Evolutionary conservation across 768 basidiomycete species (phyloP).

Genomic region (Thelephora ganbajun): DNA sequence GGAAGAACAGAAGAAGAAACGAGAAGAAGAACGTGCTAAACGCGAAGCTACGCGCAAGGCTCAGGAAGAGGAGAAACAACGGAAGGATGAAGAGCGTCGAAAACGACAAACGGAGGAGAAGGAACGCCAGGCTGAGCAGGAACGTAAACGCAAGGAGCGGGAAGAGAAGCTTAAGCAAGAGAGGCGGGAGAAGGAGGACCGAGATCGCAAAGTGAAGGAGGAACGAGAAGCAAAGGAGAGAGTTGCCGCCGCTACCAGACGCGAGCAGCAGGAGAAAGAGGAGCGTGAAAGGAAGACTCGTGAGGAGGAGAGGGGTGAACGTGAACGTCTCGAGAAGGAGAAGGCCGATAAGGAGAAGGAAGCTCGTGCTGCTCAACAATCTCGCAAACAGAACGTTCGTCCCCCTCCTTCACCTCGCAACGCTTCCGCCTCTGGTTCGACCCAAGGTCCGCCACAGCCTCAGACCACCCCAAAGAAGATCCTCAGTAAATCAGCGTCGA

Average conservation of each 20-base stretch:
- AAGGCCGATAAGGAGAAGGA: constrained; percentile 17
- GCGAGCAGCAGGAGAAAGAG: constrained; percentile 40
- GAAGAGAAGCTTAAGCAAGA: constrained; percentile 46
- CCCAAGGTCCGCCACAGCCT: constrained; percentile 32
- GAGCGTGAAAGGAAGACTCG: constrained; percentile 53
- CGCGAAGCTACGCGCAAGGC: constrained; percentile 67
- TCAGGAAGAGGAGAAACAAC: constrained; percentile 69
- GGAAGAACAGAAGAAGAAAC: constrained; percentile 66
- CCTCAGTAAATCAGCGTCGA: constrained; percentile 28
- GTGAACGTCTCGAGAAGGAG: constrained; percentile 17
- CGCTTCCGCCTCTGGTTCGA: constrained; percentile 28
- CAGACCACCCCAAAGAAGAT: constrained; percentile 46
- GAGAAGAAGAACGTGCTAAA: constrained; percentile 75
- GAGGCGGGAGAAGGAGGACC: constrained; percentile 40
- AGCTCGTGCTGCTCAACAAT: constrained; percentile 19
- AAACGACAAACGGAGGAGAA: constrained; percentile 68
- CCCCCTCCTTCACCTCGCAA: constrained; percentile 38
- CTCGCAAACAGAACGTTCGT: constrained; percentile 28
- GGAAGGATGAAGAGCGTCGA: constrained; percentile 75
- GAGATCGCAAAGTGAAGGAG: constrained; percentile 48
- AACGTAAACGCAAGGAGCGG: constrained; percentile 60
- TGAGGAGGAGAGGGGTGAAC: constrained; percentile 21
- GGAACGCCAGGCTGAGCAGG: constrained; percentile 65
- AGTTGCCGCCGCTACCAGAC: constrained; percentile 22
- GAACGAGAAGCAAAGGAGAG: constrained; percentile 56